Percentiles rank a stretch among this genome's conserved stretches.
Evolutionary conservation across 345 rosid species (phyloP).

Genomic region (Firmiana major): DNA sequence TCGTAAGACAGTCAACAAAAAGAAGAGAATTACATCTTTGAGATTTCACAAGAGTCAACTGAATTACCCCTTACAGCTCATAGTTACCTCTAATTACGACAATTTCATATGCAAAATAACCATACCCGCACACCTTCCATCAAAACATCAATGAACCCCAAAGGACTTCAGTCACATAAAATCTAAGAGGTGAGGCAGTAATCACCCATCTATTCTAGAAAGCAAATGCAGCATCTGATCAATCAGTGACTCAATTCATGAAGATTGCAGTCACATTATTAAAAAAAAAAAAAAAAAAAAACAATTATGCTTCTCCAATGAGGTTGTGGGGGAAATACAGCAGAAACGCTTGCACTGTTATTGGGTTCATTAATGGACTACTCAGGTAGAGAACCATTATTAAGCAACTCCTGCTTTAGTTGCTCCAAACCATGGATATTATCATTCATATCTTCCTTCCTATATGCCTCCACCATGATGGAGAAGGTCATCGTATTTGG

Average conservation of each 20-base stretch:
- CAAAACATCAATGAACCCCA: conserved; percentile 2
- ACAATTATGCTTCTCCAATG: background rate
- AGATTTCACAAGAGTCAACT: too few species aligned
- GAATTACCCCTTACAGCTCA: background rate
- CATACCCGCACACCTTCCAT: background rate
- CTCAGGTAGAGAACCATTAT: background rate
- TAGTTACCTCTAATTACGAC: background rate
- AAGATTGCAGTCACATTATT: background rate
- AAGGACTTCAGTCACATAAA: background rate
- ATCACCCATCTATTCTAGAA: background rate
- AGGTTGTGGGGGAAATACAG: background rate
- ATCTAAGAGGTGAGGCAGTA: background rate
- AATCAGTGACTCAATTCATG: background rate
- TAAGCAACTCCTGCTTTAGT: conserved; percentile 36
- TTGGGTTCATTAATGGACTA: background rate
- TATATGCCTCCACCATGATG: conserved; percentile 69
- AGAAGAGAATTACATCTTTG: too few species aligned
- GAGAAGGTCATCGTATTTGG: conserved; percentile 59
- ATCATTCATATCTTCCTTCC: conserved; percentile 77
- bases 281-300: background rate
- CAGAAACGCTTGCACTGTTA: background rate
- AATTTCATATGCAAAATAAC: background rate
- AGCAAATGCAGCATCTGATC: background rate
- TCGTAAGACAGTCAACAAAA: too few species aligned
- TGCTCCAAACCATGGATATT: conserved; percentile 69